phyloP scores from a whole-genome alignment of 2,329 filamentous ascomycete species.

The Venturia carpophila region DNA sequence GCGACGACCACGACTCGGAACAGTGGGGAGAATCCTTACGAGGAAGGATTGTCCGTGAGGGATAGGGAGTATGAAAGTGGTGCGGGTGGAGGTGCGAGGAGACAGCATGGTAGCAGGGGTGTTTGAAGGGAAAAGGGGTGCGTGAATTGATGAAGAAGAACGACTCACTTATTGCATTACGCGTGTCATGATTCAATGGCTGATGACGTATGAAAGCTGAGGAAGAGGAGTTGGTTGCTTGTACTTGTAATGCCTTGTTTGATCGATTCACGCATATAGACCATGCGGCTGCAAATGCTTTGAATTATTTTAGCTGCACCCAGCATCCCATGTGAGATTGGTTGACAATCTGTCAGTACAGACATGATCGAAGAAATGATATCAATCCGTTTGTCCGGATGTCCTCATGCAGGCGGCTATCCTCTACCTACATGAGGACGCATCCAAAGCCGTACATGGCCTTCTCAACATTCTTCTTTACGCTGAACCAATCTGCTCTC shows the following conservation, averaged over 20 bases:
- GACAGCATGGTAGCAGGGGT: background rate
- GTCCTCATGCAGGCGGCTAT: background rate
- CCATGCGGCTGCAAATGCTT: background rate
- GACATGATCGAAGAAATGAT: too few relatives aligned
- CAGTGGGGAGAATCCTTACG: background rate
- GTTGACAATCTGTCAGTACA: background rate
- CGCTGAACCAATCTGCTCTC: conserved; percentile 88
- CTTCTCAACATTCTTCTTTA: conserved; percentile 81
- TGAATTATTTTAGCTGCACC: background rate
- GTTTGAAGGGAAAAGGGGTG: background rate
- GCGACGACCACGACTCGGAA: background rate
- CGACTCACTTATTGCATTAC: background rate
- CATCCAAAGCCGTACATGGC: conserved; percentile 97
- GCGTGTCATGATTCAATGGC: background rate
- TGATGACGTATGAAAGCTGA: background rate
- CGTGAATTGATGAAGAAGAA: background rate
- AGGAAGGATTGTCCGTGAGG: background rate
- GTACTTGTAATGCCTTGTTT: background rate
- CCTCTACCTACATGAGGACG: conserved; percentile 56
- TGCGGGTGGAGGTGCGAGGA: background rate
- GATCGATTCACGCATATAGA: conserved; percentile 9
- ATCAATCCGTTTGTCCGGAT: background rate
- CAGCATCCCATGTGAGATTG: background rate
- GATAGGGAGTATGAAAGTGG: conserved; percentile 1
- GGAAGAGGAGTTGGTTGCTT: background rate